Evolutionary conservation across 2,329 filamentous ascomycete genomes (phyloP), one percentile per base, ranked within the genome.

Genomic region (Simplicillium aogashimaense): DNA sequence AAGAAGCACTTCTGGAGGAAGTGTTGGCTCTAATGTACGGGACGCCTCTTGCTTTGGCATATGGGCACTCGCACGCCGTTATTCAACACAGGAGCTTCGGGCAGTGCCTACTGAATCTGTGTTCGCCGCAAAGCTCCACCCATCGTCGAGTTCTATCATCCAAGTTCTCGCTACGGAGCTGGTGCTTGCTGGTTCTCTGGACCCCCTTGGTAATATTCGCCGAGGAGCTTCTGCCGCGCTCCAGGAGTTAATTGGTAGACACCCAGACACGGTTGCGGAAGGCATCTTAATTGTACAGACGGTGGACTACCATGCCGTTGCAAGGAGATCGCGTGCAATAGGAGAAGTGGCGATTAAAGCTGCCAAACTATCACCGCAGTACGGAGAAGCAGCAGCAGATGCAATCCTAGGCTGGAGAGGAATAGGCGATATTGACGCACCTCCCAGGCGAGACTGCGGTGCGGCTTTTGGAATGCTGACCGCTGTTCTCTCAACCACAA

Each of bases 1-100:
- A 53, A 76, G 89, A 43, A 85, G 83, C 35, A 76, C 86, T 1
- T 87, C 86, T 3, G 90, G 92, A n/a, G 79, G 75, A 11, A 89
- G 86, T 3, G 70, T 90, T 10, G 92, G 92, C 2, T 83, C 86
- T 2, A 95, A 94, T 50, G 89, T 98, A 13, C 78, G 92, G 36
- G 92, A 98, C 64, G 90, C 92, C 11, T 87, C 92, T 3, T 95
- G 89, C 57, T 98, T 97, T 57, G 92, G 92, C 7, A 82, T 97
- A 17, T 98, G 92, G 92, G 84, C 89, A 1, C 60, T 97, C 7
- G 86, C 90, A 16, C 76, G 92, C 41, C 81, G 90, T 40, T 98
- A 97, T 52, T 80, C 77, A 1, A 95, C 88, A 0, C 55, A 67
- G 1, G 90, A 97, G 57, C 70, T 97, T 7, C 67, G 83, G 10